phyloP scores from a whole-genome alignment of 768 basidiomycete genomes.

The Thelephora aurantiotincta region DNA sequence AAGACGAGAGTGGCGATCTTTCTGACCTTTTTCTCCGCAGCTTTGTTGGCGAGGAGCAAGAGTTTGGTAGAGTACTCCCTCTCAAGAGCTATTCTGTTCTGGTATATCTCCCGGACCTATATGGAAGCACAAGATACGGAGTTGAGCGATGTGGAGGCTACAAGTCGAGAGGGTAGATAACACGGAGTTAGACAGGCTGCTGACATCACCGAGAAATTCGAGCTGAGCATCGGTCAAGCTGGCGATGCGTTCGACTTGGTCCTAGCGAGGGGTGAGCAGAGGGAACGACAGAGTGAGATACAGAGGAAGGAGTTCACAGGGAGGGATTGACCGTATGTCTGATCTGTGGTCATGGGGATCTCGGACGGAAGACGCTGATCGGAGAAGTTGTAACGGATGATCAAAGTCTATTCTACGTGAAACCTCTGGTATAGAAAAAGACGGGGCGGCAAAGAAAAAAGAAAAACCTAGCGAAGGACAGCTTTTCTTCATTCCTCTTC shows the following conservation, averaged over 20 bases:
- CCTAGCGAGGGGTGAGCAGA: slow-evolving; percentile 24
- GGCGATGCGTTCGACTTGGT: slow-evolving; percentile 56
- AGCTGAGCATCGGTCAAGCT: slow-evolving; percentile 47
- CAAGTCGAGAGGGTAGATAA: not conserved
- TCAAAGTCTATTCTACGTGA: no score
- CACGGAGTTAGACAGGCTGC: slow-evolving; percentile 9
- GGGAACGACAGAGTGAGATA: slow-evolving; percentile 6
- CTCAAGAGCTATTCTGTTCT: slow-evolving; percentile 52
- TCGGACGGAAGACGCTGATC: no score
- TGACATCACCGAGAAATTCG: slow-evolving; percentile 50
- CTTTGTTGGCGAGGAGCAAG: slow-evolving; percentile 49
- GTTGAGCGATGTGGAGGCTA: not conserved
- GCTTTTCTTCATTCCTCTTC: slow-evolving; percentile 9
- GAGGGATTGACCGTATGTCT: slow-evolving; percentile 33
- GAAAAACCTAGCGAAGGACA: no score
- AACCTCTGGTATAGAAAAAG: no score
- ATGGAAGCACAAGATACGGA: not conserved
- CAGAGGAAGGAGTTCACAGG: slow-evolving; percentile 26
- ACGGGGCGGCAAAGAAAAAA: no score
- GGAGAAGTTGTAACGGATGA: no score
- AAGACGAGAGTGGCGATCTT: slow-evolving; percentile 38
- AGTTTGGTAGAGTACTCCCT: slow-evolving; percentile 69
- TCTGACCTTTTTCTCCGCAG: slow-evolving; percentile 57
- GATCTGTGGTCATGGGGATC: no score
- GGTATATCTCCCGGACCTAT: slow-evolving; percentile 63